A percentile compares a stretch with the other conserved stretches of the same genome.
Evolutionary conservation across 1,284 basidiomycete species (phyloP).

Genomic region (Tylopilus sp.): DNA sequence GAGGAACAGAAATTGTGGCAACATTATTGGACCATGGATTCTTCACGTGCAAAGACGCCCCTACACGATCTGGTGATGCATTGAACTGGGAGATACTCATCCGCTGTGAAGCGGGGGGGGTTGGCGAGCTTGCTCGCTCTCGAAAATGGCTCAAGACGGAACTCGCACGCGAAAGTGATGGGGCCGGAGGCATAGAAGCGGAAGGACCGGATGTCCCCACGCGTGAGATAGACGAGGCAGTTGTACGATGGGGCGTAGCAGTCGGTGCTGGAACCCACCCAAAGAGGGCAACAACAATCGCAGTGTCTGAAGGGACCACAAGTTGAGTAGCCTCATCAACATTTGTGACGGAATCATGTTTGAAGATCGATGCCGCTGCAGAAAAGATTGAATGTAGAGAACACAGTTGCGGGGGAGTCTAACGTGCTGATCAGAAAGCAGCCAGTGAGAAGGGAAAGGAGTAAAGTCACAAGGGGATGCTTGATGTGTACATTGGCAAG

Average conservation of each 20-base stretch:
- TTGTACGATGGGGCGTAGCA: constrained; percentile 32
- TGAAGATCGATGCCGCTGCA: constrained; percentile 9
- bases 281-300: constrained; percentile 62
- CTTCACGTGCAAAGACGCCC: constrained; percentile 19
- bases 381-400: constrained; percentile 41
- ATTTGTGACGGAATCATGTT: constrained; percentile 9
- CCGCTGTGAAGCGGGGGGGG: constrained; percentile 13
- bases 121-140: constrained; percentile 16
- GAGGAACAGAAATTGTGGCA: constrained; percentile 1
- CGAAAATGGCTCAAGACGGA: constrained; percentile 36
- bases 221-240: constrained; percentile 37
- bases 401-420: constrained; percentile 47
- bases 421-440: constrained; percentile 5
- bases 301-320: constrained; percentile 42
- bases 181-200: constrained; percentile 35
- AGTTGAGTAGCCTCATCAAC: constrained; percentile 8
- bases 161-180: constrained; percentile 43
- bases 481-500: constrained; percentile 55
- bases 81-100: constrained; percentile 22
- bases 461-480: constrained; percentile 61
- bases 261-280: constrained; percentile 61
- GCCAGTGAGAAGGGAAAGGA: not conserved
- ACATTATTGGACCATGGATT: not conserved
- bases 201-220: constrained; percentile 40
- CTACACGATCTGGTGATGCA: constrained; percentile 15